Conservation (phyloP, 148 eudicot genomes). For the Rhododendron ferrugineum region DNA sequence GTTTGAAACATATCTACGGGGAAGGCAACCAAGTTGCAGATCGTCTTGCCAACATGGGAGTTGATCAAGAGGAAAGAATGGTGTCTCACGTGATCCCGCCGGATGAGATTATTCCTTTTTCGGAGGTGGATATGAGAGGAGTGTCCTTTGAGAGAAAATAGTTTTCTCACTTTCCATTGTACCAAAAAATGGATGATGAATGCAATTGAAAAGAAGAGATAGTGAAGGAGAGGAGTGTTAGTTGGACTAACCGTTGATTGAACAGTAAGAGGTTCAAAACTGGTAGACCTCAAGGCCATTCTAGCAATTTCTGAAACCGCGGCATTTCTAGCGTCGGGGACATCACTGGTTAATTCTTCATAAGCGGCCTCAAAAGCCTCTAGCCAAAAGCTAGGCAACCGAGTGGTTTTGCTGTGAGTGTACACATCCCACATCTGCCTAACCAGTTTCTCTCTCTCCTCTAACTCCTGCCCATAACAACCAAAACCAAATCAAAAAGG, state of each 20-base stretch:
- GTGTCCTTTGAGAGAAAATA: too few species aligned
- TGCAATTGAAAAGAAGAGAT: neutral
- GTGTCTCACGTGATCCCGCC: too few species aligned
- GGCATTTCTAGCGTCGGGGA: slow-evolving; percentile 19
- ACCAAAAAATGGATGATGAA: neutral
- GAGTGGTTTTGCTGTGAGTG: slow-evolving; percentile 30
- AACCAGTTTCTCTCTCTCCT: slow-evolving; percentile 53
- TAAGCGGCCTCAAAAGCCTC: slow-evolving; percentile 56
- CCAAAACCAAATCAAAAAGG: neutral
- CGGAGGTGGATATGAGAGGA: too few species aligned
- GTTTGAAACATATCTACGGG: too few species aligned
- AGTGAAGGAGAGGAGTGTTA: neutral
- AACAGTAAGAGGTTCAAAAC: slow-evolving; percentile 19
- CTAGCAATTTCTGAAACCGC: slow-evolving; percentile 50
- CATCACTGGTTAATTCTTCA: slow-evolving; percentile 42
- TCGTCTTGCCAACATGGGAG: too few species aligned
- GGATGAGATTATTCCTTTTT: too few species aligned
- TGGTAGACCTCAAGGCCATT: slow-evolving; percentile 32
- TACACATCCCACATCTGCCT: slow-evolving; percentile 51
- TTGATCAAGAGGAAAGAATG: too few species aligned
- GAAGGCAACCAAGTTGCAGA: too few species aligned
- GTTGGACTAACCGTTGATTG: slow-evolving; percentile 17
- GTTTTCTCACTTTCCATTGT: neutral
- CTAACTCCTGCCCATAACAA: slow-evolving; percentile 34
- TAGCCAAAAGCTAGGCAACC: slow-evolving; percentile 48